Evolutionary conservation across 495 filamentous ascomycete species (phyloP), one percentile per base, ranked within the genome.

Genomic region (Tetracladium setigerum): DNA sequence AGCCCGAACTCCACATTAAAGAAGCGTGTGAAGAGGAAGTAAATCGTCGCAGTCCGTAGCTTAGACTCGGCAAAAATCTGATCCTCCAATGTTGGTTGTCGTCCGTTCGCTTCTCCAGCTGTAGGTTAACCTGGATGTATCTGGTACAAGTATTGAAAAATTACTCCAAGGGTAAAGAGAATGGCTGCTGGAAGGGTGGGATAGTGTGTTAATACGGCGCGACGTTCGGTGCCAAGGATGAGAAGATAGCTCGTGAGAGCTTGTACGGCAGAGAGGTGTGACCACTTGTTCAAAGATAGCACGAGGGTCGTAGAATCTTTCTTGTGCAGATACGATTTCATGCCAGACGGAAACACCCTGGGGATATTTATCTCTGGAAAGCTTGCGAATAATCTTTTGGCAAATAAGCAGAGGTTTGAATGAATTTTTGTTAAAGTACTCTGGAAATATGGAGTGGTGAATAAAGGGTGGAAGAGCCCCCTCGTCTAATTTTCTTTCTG

Each of bases 61-160:
- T 45, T 45, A 13, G 42, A 45, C 19, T 45, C 42, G 10, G 31
- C 42, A 35, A 45, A 45, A 12, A 45, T 45, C 42, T 30, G 35
- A 35, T 45, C 42, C 18, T 45, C 24, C 42, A 22, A 45, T 34
- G 42, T 33, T 18, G 7, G 42, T 18, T 10, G 32, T 13, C 15
- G 5, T 33, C 24, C 13, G 19, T 12, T 34, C n/a, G 32, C 9
- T 34, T 45, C n/a, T n/a, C n/a, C n/a, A 5, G 22, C 8, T 6
- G 22, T 17, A 11, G 13, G 7, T 13, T 15, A 45, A 35, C 13
- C 42, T 8, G 13, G 42, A 12, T 34, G n/a, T 13, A 35, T 35
- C 18, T 34, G 22, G 35, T 45, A 12, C 24, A 45, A 30, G 5
- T 11, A 11, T 14, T 5, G 14, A 35, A 33, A 45, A 16, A 8